These are phyloP conservation scores for Pichia heedii DNA, from an alignment of 805 yeast genomes.

Conservation along the genomic window DNA sequence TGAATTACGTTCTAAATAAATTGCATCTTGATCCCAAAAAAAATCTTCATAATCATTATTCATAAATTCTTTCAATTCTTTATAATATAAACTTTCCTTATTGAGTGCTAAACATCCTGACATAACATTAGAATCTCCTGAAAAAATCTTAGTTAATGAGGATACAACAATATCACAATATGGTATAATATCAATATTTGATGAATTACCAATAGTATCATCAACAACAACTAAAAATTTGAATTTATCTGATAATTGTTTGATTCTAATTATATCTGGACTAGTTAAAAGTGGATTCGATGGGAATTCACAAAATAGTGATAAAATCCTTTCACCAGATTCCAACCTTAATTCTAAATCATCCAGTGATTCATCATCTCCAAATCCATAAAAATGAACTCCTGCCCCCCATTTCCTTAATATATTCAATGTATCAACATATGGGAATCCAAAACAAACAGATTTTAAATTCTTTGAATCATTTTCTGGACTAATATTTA, in stretches of 20 bases:
- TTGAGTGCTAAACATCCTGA: conserved; percentile 84
- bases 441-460: conserved; percentile 94
- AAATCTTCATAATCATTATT: conserved; percentile 56
- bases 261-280: conserved; percentile 62
- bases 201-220: conserved; percentile 89
- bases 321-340: conserved; percentile 58
- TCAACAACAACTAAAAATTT: conserved; percentile 79
- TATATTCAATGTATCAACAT: conserved; percentile 84
- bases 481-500: conserved; percentile 6
- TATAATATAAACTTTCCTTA: conserved; percentile 46
- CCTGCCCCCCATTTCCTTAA: conserved; percentile 89
- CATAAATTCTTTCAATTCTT: conserved; percentile 40
- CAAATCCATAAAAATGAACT: conserved; percentile 74
- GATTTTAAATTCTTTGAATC: conserved; percentile 38
- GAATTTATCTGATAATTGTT: conserved; percentile 56
- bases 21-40: conserved; percentile 92
- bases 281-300: conserved; percentile 87
- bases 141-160: conserved; percentile 84
- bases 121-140: conserved; percentile 94
- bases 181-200: conserved; percentile 72
- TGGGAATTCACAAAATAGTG: conserved; percentile 88
- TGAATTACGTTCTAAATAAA: conserved; percentile 84
- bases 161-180: conserved; percentile 82
- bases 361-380: conserved; percentile 61
- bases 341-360: conserved; percentile 56